phyloP scores from a whole-genome alignment of 2,329 filamentous ascomycete genomes.

The Aspergillus tubingensis region DNA sequence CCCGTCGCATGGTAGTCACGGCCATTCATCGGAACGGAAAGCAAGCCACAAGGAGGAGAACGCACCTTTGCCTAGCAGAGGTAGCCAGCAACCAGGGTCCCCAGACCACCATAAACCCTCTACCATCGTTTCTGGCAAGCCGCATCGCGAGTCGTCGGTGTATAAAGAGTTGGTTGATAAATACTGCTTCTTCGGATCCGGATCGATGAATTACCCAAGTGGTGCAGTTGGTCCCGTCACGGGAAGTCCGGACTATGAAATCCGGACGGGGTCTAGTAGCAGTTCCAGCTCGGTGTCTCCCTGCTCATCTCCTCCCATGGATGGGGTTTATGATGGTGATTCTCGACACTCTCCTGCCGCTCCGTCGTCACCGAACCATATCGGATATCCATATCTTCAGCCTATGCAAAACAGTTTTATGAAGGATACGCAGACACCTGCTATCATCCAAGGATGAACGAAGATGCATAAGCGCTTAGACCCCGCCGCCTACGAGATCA shows the following conservation, averaged over 20 bases:
- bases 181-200: slow-evolving; percentile 82
- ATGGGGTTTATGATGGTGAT: slow-evolving; percentile 16
- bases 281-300: slow-evolving; percentile 23
- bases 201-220: slow-evolving; percentile 47
- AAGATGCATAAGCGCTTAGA: neutral
- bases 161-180: slow-evolving; percentile 98
- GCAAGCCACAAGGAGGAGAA: slow-evolving; percentile 17
- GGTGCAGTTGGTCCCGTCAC: slow-evolving; percentile 1
- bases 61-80: slow-evolving; percentile 23
- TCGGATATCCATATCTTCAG: slow-evolving; percentile 47
- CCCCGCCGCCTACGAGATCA: neutral
- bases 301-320: slow-evolving; percentile 28
- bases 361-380: slow-evolving; percentile 39
- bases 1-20: slow-evolving; percentile 13
- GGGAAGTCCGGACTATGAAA: neutral
- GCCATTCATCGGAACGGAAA: slow-evolving; percentile 14
- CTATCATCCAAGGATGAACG: slow-evolving; percentile 40
- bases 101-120: slow-evolving; percentile 48
- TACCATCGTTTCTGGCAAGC: slow-evolving; percentile 62
- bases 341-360: slow-evolving; percentile 29
- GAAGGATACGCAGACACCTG: slow-evolving; percentile 49
- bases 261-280: slow-evolving; percentile 2
- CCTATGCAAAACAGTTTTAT: slow-evolving; percentile 47
- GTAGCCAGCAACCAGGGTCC: slow-evolving; percentile 14
- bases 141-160: slow-evolving; percentile 77